These are phyloP conservation scores for Vitellaria paradoxa DNA, from an alignment of 179 eudicot species.

Conservation along the genomic window DNA sequence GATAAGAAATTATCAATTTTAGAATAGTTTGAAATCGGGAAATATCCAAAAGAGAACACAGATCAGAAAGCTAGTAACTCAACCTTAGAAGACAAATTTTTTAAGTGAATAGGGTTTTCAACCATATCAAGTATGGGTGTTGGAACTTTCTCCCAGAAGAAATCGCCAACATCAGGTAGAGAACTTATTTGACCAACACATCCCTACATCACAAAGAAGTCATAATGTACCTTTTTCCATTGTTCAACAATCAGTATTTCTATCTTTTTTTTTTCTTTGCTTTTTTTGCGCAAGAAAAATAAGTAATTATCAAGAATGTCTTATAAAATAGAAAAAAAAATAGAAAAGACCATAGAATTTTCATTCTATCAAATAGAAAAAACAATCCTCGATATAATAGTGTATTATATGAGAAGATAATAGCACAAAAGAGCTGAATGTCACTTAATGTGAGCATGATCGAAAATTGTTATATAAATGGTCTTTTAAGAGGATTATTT, in stretches of 20 bases:
- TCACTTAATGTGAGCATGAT: background rate
- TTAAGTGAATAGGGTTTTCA: conserved; percentile 77
- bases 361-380: background rate
- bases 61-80: conserved; percentile 31
- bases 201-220: conserved; percentile 40
- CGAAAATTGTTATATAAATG: background rate
- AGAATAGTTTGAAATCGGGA: background rate
- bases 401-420: background rate
- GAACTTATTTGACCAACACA: conserved; percentile 37
- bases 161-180: conserved; percentile 48
- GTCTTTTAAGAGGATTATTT: too few relatives aligned
- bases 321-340: background rate
- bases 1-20: conserved; percentile 9
- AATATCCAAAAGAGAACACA: conserved; percentile 15
- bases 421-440: background rate
- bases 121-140: conserved; percentile 85
- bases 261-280: background rate
- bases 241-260: background rate
- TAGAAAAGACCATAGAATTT: background rate
- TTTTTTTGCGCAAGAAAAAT: background rate
- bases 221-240: background rate
- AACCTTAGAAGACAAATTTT: conserved; percentile 82
- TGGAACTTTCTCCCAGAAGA: conserved; percentile 57
- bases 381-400: background rate
- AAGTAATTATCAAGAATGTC: background rate